phyloP scores from a whole-genome alignment of 495 filamentous ascomycete genomes.

The Xylaria palmicola region DNA sequence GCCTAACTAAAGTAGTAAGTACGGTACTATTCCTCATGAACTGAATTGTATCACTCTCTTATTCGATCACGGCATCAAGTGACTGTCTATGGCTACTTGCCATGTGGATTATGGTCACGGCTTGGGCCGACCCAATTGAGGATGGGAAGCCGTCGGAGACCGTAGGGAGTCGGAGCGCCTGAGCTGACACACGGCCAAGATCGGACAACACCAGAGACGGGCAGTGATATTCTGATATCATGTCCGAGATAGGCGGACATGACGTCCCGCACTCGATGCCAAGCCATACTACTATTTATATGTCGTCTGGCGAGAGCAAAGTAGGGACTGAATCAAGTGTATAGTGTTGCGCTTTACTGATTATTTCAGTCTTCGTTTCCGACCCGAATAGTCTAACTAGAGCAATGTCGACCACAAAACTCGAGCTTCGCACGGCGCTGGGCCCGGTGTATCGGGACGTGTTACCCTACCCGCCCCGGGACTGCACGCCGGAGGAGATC shows the following conservation, averaged over 20 bases:
- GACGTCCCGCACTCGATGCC: neutral
- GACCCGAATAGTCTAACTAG: neutral
- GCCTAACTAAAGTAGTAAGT: too few species aligned
- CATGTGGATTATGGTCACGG: too few species aligned
- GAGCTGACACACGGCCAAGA: neutral
- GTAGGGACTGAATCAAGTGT: neutral
- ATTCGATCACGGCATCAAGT: too few species aligned
- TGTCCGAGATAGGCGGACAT: neutral
- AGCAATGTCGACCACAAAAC: conserved; percentile 29
- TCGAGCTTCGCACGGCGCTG: conserved; percentile 41
- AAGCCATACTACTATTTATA: neutral
- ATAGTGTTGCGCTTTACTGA: neutral
- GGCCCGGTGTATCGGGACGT: conserved; percentile 43
- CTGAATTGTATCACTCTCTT: too few species aligned
- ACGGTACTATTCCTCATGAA: too few species aligned
- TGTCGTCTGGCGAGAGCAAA: neutral
- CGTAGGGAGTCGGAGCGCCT: conserved; percentile 19
- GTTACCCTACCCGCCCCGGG: conserved; percentile 33
- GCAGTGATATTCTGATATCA: neutral
- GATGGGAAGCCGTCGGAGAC: conserved; percentile 22
- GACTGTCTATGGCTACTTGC: neutral
- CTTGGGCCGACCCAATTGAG: too few species aligned
- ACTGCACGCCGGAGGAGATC: conserved; percentile 54
- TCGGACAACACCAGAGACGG: neutral
- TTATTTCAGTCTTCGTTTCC: neutral